These are phyloP conservation scores for Colletotrichum chlorophyti DNA, from an alignment of 2,329 filamentous ascomycete species.

Conservation along the genomic window DNA sequence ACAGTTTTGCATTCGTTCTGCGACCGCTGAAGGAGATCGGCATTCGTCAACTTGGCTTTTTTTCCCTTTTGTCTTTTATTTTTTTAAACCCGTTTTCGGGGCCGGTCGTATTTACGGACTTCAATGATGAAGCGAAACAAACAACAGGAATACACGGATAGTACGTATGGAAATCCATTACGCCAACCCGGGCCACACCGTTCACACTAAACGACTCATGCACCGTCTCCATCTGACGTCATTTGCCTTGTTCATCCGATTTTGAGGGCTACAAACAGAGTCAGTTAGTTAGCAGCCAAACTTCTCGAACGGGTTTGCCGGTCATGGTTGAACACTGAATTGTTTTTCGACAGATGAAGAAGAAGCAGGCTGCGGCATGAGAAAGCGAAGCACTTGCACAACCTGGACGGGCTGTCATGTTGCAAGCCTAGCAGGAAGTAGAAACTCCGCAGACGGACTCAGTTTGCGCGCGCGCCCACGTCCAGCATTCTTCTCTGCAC, in stretches of 20 bases:
- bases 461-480: too few species aligned
- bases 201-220: conserved; percentile 22
- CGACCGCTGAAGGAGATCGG: conserved; percentile 20
- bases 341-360: too few species aligned
- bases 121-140: not conserved
- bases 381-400: too few species aligned
- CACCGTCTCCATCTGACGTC: conserved; percentile 9
- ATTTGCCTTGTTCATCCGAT: not conserved
- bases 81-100: too few species aligned
- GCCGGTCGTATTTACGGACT: conserved; percentile 7
- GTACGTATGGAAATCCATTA: conserved; percentile 4
- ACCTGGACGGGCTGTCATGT: too few species aligned
- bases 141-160: not conserved
- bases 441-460: not conserved
- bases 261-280: not conserved
- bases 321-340: too few species aligned
- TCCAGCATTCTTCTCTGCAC: not conserved
- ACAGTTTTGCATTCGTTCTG: not conserved
- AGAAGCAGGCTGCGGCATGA: too few species aligned
- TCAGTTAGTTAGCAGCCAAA: not conserved
- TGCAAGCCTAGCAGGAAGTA: not conserved
- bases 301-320: too few species aligned
- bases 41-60: not conserved
- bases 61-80: too few species aligned
- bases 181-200: conserved; percentile 6